phyloP scores from a whole-genome alignment of 768 basidiomycete genomes.

The Boletales sp. region DNA sequence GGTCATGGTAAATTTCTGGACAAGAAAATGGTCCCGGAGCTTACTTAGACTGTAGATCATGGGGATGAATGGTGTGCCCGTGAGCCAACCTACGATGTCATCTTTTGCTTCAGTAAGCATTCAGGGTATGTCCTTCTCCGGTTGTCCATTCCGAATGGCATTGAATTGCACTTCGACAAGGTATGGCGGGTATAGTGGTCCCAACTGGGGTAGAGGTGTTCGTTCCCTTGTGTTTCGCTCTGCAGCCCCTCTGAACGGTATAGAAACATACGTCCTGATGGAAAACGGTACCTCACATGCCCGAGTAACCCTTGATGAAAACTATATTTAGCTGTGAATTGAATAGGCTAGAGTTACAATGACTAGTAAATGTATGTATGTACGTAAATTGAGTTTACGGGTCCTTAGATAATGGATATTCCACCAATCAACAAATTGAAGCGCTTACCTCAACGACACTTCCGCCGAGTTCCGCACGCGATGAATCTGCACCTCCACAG shows the following conservation, averaged over 20 bases:
- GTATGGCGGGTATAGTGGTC: slow-evolving; percentile 57
- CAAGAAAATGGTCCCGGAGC: not conserved
- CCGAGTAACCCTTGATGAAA: slow-evolving; percentile 45
- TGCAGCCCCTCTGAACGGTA: slow-evolving; percentile 38
- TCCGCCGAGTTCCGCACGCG: too few relatives aligned
- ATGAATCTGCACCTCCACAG: too few relatives aligned
- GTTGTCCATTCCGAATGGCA: not conserved
- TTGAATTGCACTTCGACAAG: slow-evolving; percentile 29
- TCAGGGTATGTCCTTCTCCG: slow-evolving; percentile 47
- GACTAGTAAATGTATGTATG: too few relatives aligned
- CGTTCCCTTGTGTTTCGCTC: slow-evolving; percentile 60
- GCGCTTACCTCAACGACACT: too few relatives aligned
- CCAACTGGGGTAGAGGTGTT: slow-evolving; percentile 62
- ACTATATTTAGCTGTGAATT: slow-evolving; percentile 26
- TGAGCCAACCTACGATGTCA: slow-evolving; percentile 55
- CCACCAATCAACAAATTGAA: too few relatives aligned
- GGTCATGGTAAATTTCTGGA: slow-evolving; percentile 55
- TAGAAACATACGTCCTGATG: slow-evolving; percentile 64
- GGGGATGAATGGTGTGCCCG: slow-evolving; percentile 79
- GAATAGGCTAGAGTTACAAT: not conserved
- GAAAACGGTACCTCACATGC: slow-evolving; percentile 58
- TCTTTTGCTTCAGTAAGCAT: slow-evolving; percentile 77
- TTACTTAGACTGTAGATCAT: slow-evolving; percentile 46
- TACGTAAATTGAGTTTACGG: too few relatives aligned
- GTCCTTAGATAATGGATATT: too few relatives aligned